Percentiles rank a stretch among this genome's conserved stretches.
Conservation (phyloP, 2,329 filamentous ascomycete species). For the Cordyceps pruinosa region DNA sequence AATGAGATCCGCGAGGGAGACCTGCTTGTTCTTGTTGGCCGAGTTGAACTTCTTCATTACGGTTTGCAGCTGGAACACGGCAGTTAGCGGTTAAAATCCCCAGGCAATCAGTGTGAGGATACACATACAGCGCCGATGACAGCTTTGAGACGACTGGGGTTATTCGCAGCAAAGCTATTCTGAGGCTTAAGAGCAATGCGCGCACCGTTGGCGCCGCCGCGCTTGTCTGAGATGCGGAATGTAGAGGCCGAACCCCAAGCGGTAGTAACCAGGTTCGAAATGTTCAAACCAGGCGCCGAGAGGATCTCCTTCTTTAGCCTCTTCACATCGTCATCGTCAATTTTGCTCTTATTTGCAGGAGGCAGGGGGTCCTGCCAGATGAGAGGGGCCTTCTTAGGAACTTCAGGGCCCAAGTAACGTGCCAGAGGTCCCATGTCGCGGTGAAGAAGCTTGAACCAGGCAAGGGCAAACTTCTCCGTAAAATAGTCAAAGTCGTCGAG, state of each 20-base stretch:
- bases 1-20: conserved; percentile 71
- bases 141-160: conserved; percentile 57
- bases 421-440: conserved; percentile 68
- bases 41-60: conserved; percentile 23
- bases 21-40: conserved; percentile 55
- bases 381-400: conserved; percentile 57
- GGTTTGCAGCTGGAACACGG: conserved; percentile 1
- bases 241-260: conserved; percentile 66
- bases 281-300: conserved; percentile 46
- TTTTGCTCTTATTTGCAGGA: conserved; percentile 44
- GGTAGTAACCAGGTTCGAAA: conserved; percentile 55
- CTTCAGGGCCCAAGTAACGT: conserved; percentile 68
- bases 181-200: conserved; percentile 69
- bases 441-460: conserved; percentile 81
- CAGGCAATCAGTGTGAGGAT: conserved; percentile 22
- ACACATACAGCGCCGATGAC: conserved; percentile 58
- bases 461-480: conserved; percentile 60
- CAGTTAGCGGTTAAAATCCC: background rate
- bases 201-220: conserved; percentile 73
- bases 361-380: conserved; percentile 72
- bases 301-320: conserved; percentile 63
- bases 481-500: conserved; percentile 62
- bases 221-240: conserved; percentile 72
- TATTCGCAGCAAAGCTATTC: conserved; percentile 67
- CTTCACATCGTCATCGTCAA: conserved; percentile 56